Percentiles rank a stretch among this genome's conserved stretches.
These are phyloP conservation scores for Boletus huronensis DNA, from an alignment of 768 basidiomycete genomes.

Conservation along the genomic window DNA sequence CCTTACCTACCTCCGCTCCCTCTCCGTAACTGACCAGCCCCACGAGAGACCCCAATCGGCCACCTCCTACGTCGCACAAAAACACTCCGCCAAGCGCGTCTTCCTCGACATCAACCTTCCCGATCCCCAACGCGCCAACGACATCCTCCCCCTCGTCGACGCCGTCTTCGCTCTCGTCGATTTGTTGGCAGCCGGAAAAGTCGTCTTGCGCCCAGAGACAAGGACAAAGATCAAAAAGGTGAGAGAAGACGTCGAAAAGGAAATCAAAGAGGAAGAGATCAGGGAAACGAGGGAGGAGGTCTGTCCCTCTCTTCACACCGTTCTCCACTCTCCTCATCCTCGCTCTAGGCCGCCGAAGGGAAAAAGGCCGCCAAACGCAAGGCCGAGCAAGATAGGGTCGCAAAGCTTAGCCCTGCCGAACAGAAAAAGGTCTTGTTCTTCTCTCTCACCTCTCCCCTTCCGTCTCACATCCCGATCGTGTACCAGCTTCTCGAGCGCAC, in stretches of 20 bases:
- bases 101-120: constrained; percentile 65
- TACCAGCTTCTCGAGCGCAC: constrained; percentile 67
- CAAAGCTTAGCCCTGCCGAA: constrained; percentile 71
- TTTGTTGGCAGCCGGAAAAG: constrained; percentile 43
- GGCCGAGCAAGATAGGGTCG: constrained; percentile 68
- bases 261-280: constrained; percentile 62
- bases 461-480: neutral
- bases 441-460: neutral
- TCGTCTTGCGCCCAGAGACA: constrained; percentile 77
- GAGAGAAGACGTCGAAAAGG: constrained; percentile 67
- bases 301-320: constrained; percentile 7
- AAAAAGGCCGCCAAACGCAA: constrained; percentile 70
- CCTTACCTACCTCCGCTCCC: constrained; percentile 76
- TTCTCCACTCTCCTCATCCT: neutral
- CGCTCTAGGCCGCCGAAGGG: constrained; percentile 51
- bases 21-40: constrained; percentile 89
- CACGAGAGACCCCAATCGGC: constrained; percentile 59
- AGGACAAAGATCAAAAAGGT: constrained; percentile 69
- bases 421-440: constrained; percentile 65
- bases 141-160: constrained; percentile 54
- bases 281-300: constrained; percentile 73
- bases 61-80: constrained; percentile 41
- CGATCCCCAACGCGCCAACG: constrained; percentile 42
- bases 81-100: constrained; percentile 62
- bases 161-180: constrained; percentile 78